Conservation (phyloP, 177 flowering plant genomes). For the Telopea speciosissima region DNA sequence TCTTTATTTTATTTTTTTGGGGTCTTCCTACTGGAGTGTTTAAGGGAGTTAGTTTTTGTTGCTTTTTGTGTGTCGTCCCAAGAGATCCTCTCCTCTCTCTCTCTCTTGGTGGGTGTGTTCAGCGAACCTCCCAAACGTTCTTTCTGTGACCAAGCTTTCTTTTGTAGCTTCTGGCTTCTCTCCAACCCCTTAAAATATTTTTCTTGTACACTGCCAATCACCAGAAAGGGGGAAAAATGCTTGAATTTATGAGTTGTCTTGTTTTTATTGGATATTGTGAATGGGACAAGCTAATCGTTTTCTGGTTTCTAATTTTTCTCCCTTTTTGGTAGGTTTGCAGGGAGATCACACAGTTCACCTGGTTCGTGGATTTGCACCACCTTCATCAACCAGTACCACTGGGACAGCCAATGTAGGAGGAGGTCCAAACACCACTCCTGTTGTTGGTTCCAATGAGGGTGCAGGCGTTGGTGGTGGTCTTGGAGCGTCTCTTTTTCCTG, state of each 20-base stretch:
- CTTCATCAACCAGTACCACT: constrained; percentile 41
- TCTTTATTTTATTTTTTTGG: no score
- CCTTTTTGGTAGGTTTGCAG: constrained; percentile 55
- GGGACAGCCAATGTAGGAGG: constrained; percentile 28
- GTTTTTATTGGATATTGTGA: not conserved
- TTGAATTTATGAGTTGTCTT: not conserved
- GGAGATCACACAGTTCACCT: constrained; percentile 92
- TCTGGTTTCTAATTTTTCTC: not conserved
- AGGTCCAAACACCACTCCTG: constrained; percentile 29
- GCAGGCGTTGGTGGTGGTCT: constrained; percentile 50
- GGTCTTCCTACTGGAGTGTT: no score
- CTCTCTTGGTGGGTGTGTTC: no score
- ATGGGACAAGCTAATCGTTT: not conserved
- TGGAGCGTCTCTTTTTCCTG: constrained; percentile 67
- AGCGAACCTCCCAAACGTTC: no score
- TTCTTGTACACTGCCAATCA: no score
- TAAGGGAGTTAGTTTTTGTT: no score
- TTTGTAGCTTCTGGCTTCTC: no score
- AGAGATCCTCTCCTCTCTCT: no score
- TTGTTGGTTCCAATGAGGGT: constrained; percentile 42
- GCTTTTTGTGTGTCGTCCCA: no score
- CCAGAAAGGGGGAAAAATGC: no score
- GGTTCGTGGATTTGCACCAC: constrained; percentile 78
- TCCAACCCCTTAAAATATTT: no score
- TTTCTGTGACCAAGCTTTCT: no score